These are phyloP conservation scores for Linderina pennispora DNA, from an alignment of 192 early-diverging fungal genomes.

Conservation along the genomic window DNA sequence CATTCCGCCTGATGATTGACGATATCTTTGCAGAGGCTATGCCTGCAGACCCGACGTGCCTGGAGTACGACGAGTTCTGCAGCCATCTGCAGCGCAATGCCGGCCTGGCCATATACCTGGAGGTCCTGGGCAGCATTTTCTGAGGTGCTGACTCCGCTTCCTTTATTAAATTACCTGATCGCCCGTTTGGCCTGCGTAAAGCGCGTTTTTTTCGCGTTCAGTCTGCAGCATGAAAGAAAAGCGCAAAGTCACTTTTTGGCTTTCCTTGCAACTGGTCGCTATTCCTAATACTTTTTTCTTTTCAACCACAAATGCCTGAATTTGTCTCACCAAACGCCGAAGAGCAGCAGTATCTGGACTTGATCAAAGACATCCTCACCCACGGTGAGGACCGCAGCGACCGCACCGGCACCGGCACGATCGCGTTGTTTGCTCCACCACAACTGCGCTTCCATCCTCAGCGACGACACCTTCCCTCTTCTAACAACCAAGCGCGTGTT, in stretches of 20 bases:
- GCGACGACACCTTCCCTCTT: slow-evolving; percentile 71
- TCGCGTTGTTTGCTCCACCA: slow-evolving; percentile 80
- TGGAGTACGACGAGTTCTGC: slow-evolving; percentile 76
- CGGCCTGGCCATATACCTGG: slow-evolving; percentile 83
- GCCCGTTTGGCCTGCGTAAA: no score
- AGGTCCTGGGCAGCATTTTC: slow-evolving; percentile 84
- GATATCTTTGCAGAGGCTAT: slow-evolving; percentile 68
- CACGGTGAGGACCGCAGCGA: slow-evolving; percentile 72
- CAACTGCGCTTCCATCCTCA: slow-evolving; percentile 79
- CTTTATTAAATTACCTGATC: no score
- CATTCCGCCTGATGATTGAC: slow-evolving; percentile 89
- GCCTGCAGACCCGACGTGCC: slow-evolving; percentile 53
- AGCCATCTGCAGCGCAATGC: slow-evolving; percentile 72
- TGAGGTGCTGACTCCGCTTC: no score
- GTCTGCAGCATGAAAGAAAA: no score
- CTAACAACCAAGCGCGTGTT: slow-evolving; percentile 96
- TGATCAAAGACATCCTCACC: slow-evolving; percentile 66
- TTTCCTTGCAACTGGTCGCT: no score
- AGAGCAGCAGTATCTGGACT: slow-evolving; percentile 84
- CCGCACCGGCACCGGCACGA: slow-evolving; percentile 84
- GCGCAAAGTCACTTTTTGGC: no score
- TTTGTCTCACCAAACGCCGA: slow-evolving; percentile 19
- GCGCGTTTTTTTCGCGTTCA: no score
- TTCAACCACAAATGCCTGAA: no score
- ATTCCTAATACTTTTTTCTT: neutral